Evolutionary conservation across 2,329 filamentous ascomycete species (phyloP).

Genomic region (Didymella lethalis): DNA sequence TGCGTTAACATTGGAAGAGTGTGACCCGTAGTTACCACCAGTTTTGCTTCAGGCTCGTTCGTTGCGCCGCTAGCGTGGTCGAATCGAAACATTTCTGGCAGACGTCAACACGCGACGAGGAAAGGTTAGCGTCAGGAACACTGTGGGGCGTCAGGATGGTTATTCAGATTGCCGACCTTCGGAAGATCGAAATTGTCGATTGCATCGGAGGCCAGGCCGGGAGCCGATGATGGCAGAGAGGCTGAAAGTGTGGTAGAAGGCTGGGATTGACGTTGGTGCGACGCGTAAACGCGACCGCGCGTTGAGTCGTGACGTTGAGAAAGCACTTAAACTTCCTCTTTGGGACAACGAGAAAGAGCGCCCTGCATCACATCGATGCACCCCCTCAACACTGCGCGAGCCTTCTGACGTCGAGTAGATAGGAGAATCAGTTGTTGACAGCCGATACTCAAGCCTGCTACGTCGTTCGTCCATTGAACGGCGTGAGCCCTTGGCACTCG

Average conservation of each 20-base stretch:
- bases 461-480: neutral
- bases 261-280: constrained; percentile 30
- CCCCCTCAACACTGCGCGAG: neutral
- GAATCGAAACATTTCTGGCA: constrained; percentile 5
- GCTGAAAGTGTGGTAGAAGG: constrained; percentile 23
- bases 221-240: constrained; percentile 26
- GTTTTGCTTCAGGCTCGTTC: neutral
- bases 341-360: neutral
- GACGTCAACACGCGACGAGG: constrained; percentile 31
- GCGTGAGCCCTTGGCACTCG: neutral
- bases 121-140: constrained; percentile 36
- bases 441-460: neutral
- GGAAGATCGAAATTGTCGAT: constrained; percentile 33
- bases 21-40: neutral
- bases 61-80: constrained; percentile 3
- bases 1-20: neutral
- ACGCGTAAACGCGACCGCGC: constrained; percentile 31
- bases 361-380: constrained; percentile 10
- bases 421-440: neutral
- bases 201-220: constrained; percentile 22
- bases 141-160: constrained; percentile 19
- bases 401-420: neutral
- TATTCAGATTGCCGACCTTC: constrained; percentile 29
- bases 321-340: constrained; percentile 21
- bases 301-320: constrained; percentile 30